These are phyloP conservation scores for Roridomyces roridus DNA, from an alignment of 768 basidiomycete genomes.

Conservation along the genomic window DNA sequence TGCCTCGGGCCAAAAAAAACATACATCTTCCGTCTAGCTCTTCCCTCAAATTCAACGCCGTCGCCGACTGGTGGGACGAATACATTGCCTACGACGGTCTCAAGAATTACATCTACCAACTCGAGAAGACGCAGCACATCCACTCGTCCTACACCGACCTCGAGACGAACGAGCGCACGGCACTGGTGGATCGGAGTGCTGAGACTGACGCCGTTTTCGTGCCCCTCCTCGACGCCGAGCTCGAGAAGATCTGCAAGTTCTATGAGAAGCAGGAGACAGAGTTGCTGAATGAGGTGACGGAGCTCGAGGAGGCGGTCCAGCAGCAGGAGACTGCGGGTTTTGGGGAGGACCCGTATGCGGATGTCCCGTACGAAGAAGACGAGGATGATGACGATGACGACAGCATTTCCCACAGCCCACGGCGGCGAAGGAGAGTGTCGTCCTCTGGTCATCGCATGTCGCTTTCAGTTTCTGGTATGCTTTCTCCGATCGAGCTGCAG, in stretches of 20 bases:
- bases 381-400: conserved; percentile 62
- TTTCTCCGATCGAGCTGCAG: conserved; percentile 14
- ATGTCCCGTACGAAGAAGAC: conserved; percentile 60
- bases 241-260: conserved; percentile 80
- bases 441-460: conserved; percentile 28
- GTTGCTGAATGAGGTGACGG: conserved; percentile 62
- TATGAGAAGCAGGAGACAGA: conserved; percentile 82
- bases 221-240: conserved; percentile 80
- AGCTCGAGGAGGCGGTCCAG: conserved; percentile 61
- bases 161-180: conserved; percentile 66
- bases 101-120: conserved; percentile 85
- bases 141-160: conserved; percentile 57
- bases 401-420: conserved; percentile 27
- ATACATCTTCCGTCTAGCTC: too few species aligned
- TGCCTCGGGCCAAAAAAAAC: too few species aligned
- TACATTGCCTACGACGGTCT: conserved; percentile 90
- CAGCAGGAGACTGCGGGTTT: conserved; percentile 68
- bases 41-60: conserved; percentile 89
- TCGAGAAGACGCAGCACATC: conserved; percentile 77
- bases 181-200: conserved; percentile 51
- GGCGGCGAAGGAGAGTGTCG: conserved; percentile 41
- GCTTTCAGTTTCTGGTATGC: conserved; percentile 23
- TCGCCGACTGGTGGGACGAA: conserved; percentile 92
- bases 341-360: conserved; percentile 57
- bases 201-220: conserved; percentile 66